Evolutionary conservation across 208 protist species (phyloP), one percentile per base, ranked within the genome.

Genomic region (Tritrichomonas musculus): DNA sequence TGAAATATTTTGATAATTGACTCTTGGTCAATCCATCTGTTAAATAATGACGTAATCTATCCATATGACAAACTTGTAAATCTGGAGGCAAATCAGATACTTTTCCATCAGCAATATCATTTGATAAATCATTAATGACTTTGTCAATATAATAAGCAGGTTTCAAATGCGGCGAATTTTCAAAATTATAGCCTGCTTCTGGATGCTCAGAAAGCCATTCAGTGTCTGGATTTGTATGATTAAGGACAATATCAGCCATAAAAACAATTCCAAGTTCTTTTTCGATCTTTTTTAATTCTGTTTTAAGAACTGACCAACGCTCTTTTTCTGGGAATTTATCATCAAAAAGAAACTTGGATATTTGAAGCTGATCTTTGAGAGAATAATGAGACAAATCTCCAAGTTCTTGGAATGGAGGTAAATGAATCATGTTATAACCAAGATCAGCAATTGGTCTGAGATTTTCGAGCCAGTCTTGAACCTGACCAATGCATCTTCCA

Each of bases 371-470:
- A 57, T 88, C 47, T 60, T 88, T 88, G 11, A 88, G 33, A 1
- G 77, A 88, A 57, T 88, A 88, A 36, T 88, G 77, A 17, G 47
- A 57, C 33, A 41, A 22, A 57, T 57, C n/a, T 13, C 77, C 77
- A 30, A 88, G 77, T 88, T 88, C 77, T 88, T 88, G 77, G 47
- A 88, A 88, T 57, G 77, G 77, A 1, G 77, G 77, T 5, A 88
- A 14, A 50, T 88, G 77, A 17, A 88, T 88, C 77, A 88, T 88
- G n/a, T 88, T 88, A 33, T 88, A 88, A 13, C 77, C 77, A 20
- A 88, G 20, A 22, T 57, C 47, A 11, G 77, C 53, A 57, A 88
- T 88, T 20, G 77, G 77, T 39, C 17, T 53, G n/a, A 88, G 30
- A 57, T 88, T 88, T 22, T 57, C 47, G 39, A 88, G 9, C 77